Conservation (phyloP, 2,329 filamentous ascomycete genomes). For the Gnomoniopsis smithogilvyi region DNA sequence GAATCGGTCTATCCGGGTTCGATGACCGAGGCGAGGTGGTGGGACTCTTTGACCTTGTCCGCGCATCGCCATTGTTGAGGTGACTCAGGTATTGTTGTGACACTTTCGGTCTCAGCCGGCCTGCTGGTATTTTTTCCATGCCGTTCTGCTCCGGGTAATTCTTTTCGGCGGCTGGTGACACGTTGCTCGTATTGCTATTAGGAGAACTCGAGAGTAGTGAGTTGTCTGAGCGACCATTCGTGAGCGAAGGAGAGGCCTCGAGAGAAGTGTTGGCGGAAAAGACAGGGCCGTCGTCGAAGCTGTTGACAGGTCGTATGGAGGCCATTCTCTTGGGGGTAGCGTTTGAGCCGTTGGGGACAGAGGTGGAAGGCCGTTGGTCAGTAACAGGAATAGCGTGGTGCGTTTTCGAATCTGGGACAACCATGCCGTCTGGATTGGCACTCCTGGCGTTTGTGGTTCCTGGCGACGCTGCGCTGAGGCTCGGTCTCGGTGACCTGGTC, state of each 20-base stretch:
- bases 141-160: conserved; percentile 29
- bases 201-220: conserved; percentile 55
- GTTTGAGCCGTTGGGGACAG: conserved; percentile 21
- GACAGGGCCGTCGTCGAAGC: conserved; percentile 42
- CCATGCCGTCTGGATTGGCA: conserved; percentile 2
- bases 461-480: conserved; percentile 15
- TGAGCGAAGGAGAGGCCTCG: conserved; percentile 32
- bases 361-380: conserved; percentile 22
- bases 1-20: conserved; percentile 20
- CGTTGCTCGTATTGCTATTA: conserved; percentile 50
- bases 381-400: conserved; percentile 21
- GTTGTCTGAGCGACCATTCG: conserved; percentile 29
- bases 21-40: background rate
- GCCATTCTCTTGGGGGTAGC: conserved; percentile 30
- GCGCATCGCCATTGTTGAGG: conserved; percentile 16
- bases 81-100: conserved; percentile 12
- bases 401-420: conserved; percentile 9
- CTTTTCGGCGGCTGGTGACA: conserved; percentile 38
- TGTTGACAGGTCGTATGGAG: conserved; percentile 54
- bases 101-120: conserved; percentile 34
- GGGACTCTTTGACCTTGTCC: conserved; percentile 15
- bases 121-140: conserved; percentile 29
- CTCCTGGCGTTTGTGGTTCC: conserved; percentile 6
- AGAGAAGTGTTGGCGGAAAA: conserved; percentile 39
- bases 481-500: conserved; percentile 12